Base-by-base conservation (phyloP, 2,329 filamentous ascomycete species). In the Passalora sequoiae region DNA sequence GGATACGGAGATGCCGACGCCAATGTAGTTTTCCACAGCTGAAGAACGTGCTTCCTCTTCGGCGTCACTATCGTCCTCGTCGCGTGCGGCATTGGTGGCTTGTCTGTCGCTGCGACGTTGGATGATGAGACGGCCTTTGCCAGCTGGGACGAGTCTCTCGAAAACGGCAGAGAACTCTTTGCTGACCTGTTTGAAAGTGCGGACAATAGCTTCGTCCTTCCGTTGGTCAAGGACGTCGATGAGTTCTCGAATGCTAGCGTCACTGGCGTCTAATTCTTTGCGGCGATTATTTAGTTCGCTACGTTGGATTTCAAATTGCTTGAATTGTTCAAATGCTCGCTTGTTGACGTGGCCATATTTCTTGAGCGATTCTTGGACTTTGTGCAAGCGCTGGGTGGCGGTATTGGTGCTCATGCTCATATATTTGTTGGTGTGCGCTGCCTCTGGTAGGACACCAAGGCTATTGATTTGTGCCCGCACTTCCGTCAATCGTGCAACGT, bases 271-370 rank as follows among this genome's bases (percentile, higher is more conserved):
- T 8, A 98, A 80, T 64, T 97, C 92, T 57, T 83, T 79, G 38
- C 91, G 81, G 55, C 92, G 84, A 60, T 86, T 84, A 38, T 86
- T 85, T 13, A 98, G 75, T 16, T 84, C 84, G 50, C 95, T 89
- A 44, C 94, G 84, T 67, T 96, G 88, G 38, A 83, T 85, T 6
- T 91, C 96, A 65, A 97, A 98, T 69, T 83, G 94, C 70, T 91
- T 94, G 72, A 97, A 98, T 66, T 98, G 92, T 68, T 98, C 94
- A 62, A 97, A 95, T 0, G 92, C 92, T 70, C 98, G 97, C 71
- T 97, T 98, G 77, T 98, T 98, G 69, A 98, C 89, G 60, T 96
- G 88, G 43, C 89, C 88, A 70, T 92, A 97, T 64, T 96, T 95
- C 70, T 97, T 97, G 42, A 97, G 74, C 0, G 86, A 82, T 57